Evolutionary conservation across 148 eudicot species (phyloP).

Genomic region (Salicornia ramosissima): DNA sequence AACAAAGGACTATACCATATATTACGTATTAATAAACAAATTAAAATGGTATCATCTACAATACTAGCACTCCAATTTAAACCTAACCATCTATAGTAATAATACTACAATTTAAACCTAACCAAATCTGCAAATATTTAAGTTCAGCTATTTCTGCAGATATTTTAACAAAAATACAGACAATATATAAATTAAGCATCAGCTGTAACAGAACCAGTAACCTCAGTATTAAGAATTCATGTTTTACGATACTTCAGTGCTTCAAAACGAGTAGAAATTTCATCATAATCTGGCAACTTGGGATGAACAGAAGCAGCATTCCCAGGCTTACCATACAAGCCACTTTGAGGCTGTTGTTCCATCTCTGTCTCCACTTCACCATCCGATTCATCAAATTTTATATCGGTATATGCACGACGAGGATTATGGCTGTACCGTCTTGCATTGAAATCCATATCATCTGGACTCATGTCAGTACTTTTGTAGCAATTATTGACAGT

Average conservation of each 20-base stretch:
- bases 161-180: neutral
- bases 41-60: conserved; percentile 10
- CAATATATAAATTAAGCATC: neutral
- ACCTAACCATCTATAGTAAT: neutral
- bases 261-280: conserved; percentile 83
- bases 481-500: neutral
- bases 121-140: neutral
- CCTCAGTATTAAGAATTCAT: neutral
- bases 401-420: conserved; percentile 37
- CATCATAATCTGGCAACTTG: conserved; percentile 84
- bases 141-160: neutral
- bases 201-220: neutral
- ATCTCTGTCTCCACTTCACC: conserved; percentile 54
- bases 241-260: conserved; percentile 65
- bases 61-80: neutral
- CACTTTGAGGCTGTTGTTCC: conserved; percentile 36
- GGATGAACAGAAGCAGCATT: conserved; percentile 53
- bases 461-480: conserved; percentile 5
- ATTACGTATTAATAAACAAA: neutral
- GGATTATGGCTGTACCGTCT: conserved; percentile 64
- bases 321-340: conserved; percentile 24
- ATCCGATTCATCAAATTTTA: conserved; percentile 80
- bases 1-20: no score
- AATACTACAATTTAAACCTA: neutral
- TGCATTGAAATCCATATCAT: conserved; percentile 27